These are phyloP conservation scores for Clavariopsis aquatica DNA, from an alignment of 495 filamentous ascomycete species.

Conservation along the genomic window DNA sequence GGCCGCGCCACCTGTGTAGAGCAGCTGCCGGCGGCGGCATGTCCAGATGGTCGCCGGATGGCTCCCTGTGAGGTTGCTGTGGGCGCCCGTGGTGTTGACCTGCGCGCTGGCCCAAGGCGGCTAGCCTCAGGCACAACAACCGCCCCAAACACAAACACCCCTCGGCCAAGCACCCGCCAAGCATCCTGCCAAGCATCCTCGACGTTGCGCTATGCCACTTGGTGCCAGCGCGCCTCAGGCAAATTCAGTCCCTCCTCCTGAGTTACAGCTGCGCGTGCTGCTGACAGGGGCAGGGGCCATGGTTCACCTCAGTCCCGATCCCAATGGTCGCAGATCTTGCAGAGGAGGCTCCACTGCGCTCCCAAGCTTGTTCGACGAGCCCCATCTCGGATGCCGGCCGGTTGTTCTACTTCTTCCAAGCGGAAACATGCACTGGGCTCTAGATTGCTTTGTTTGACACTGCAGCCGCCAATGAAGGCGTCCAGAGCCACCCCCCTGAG, in stretches of 20 bases:
- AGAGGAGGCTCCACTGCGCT: background rate
- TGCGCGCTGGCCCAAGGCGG: background rate
- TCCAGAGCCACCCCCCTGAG: background rate
- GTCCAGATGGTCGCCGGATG: too few relatives aligned
- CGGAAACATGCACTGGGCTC: conserved; percentile 16
- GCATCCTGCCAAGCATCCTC: conserved; percentile 1
- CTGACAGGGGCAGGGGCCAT: conserved; percentile 10
- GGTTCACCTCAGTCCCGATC: conserved; percentile 14
- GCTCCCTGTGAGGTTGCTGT: too few relatives aligned
- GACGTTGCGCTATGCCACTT: background rate
- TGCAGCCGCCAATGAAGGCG: background rate
- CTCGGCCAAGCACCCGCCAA: conserved; percentile 8
- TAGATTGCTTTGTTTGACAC: background rate
- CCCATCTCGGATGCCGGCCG: conserved; percentile 7
- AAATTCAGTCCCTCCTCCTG: background rate
- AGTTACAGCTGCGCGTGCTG: background rate
- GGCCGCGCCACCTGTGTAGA: background rate
- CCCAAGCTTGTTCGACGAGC: background rate
- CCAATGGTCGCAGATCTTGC: conserved; percentile 25
- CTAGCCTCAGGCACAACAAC: background rate
- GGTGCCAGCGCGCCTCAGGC: conserved; percentile 12
- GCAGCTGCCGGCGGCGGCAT: too few relatives aligned
- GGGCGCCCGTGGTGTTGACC: background rate
- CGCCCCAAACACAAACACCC: conserved; percentile 7
- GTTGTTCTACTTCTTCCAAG: conserved; percentile 14